A percentile compares a stretch with the other conserved stretches of the same genome.
phyloP scores from a whole-genome alignment of 805 yeast species.

The Wickerhamiella kurtzmanii region DNA sequence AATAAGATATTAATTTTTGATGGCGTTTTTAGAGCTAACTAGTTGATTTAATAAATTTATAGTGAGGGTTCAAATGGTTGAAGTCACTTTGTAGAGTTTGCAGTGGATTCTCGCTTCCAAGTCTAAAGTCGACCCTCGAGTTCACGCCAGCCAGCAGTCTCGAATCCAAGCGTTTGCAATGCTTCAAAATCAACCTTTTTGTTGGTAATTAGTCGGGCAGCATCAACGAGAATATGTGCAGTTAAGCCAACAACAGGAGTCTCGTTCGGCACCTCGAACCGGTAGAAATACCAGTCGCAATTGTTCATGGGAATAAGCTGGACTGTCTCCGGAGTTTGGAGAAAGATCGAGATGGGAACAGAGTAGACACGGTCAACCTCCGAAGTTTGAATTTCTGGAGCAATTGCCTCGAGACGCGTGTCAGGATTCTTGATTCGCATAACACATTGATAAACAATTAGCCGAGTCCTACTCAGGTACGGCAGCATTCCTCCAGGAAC shows the following conservation, averaged over 20 bases:
- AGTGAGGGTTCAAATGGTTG: too few relatives aligned
- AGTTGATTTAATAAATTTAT: too few relatives aligned
- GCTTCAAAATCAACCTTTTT: not conserved
- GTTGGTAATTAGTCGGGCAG: not conserved
- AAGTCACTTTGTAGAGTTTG: too few relatives aligned
- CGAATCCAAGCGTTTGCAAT: not conserved
- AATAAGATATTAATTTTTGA: too few relatives aligned
- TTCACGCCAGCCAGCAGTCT: not conserved
- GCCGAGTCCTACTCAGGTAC: not conserved
- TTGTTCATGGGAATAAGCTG: not conserved
- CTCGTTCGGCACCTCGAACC: not conserved
- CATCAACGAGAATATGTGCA: conserved; percentile 1
- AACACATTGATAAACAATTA: not conserved
- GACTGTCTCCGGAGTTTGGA: not conserved
- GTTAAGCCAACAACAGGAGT: conserved; percentile 1
- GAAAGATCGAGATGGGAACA: not conserved
- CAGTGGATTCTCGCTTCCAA: not conserved
- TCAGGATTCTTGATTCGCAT: not conserved
- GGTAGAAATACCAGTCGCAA: not conserved
- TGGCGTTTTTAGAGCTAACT: too few relatives aligned
- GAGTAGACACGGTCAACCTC: not conserved
- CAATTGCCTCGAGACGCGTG: not conserved
- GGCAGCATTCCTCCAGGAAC: not conserved
- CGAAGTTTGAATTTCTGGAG: not conserved
- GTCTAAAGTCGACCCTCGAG: not conserved